Evolutionary conservation across 2,329 filamentous ascomycete species (phyloP).

Genomic region (Trichophyton verrucosum): DNA sequence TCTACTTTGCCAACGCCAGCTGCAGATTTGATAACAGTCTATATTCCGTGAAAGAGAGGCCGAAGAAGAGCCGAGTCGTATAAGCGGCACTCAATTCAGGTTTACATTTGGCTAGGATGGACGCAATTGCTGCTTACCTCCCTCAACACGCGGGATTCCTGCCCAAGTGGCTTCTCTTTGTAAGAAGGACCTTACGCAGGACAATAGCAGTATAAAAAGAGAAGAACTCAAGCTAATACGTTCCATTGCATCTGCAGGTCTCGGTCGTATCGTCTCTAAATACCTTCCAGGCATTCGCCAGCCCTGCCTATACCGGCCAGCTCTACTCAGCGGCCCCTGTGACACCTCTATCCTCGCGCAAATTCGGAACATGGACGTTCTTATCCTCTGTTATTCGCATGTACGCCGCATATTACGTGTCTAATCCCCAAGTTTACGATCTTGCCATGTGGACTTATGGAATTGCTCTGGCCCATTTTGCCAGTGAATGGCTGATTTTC

Average conservation of each 20-base stretch:
- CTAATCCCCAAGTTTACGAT: conserved; percentile 60
- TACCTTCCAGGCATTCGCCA: conserved; percentile 69
- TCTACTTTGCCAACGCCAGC: background rate
- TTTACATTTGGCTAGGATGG: conserved; percentile 7
- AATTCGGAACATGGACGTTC: conserved; percentile 82
- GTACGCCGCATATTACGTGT: conserved; percentile 74
- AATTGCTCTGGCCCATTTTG: conserved; percentile 65
- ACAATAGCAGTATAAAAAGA: background rate
- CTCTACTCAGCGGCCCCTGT: conserved; percentile 56
- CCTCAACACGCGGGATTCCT: conserved; percentile 39
- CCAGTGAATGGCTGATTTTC: conserved; percentile 68
- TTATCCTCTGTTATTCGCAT: conserved; percentile 63
- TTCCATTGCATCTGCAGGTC: conserved; percentile 44
- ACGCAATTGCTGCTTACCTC: conserved; percentile 17
- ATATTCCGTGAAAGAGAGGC: background rate
- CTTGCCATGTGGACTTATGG: conserved; percentile 71
- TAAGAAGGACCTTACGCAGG: conserved; percentile 25
- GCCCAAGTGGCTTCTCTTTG: conserved; percentile 54
- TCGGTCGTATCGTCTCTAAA: conserved; percentile 74
- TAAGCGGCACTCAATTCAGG: background rate
- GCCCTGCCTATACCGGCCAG: conserved; percentile 68
- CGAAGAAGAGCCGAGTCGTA: background rate
- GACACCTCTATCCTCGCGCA: conserved; percentile 62
- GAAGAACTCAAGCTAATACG: conserved; percentile 8
- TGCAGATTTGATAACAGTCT: background rate